A percentile compares a stretch with the other conserved stretches of the same genome.
These are phyloP conservation scores for Pleurotus tuoliensis DNA, from an alignment of 768 basidiomycete genomes.

Conservation along the genomic window DNA sequence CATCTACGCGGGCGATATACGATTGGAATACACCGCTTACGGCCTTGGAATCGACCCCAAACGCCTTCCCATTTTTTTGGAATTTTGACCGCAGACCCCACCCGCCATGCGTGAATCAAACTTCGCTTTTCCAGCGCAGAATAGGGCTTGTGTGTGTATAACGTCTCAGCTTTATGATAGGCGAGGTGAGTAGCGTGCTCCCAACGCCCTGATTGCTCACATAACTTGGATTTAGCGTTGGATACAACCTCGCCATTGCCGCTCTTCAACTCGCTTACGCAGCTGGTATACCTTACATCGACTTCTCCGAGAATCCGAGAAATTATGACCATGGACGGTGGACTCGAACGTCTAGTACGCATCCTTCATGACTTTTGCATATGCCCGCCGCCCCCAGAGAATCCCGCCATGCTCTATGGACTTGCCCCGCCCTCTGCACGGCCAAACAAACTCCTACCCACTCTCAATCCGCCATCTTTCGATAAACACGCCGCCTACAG, in stretches of 20 bases:
- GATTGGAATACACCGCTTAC: neutral
- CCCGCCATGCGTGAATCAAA: conserved; percentile 85
- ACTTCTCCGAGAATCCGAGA: conserved; percentile 97
- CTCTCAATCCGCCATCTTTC: conserved; percentile 62
- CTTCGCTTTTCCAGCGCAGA: conserved; percentile 92
- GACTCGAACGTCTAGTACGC: conserved; percentile 90
- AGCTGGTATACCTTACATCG: conserved; percentile 93
- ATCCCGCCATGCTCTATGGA: conserved; percentile 72
- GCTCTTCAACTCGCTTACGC: conserved; percentile 90
- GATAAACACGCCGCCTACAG: conserved; percentile 86
- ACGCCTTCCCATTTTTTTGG: neutral
- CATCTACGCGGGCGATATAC: neutral
- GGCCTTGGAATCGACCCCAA: neutral
- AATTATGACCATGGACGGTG: conserved; percentile 97
- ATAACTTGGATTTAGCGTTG: conserved; percentile 30
- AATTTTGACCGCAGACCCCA: neutral
- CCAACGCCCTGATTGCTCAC: conserved; percentile 9
- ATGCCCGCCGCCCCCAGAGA: conserved; percentile 77
- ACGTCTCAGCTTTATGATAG: conserved; percentile 93
- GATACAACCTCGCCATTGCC: conserved; percentile 58
- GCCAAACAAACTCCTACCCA: conserved; percentile 51
- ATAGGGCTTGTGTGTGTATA: conserved; percentile 92
- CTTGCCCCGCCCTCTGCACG: conserved; percentile 63
- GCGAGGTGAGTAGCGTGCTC: conserved; percentile 58
- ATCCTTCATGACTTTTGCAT: conserved; percentile 89